phyloP scores from a whole-genome alignment of 2,329 filamentous ascomycete genomes.

The Fusarium sp. region DNA sequence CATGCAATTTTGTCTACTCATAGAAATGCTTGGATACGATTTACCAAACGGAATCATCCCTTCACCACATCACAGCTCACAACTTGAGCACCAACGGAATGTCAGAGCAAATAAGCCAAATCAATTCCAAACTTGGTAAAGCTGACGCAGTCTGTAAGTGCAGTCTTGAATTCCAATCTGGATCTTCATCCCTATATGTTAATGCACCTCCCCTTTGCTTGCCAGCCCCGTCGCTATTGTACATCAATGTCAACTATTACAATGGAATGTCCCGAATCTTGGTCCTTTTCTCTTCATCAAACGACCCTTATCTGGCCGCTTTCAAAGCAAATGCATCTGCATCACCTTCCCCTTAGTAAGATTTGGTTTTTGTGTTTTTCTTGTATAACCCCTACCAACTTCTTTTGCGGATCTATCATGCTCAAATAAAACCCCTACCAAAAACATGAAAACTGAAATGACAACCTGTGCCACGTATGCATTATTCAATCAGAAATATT shows the following conservation, averaged over 20 bases:
- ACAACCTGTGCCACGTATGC: constrained; percentile 53
- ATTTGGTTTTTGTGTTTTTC: constrained; percentile 37
- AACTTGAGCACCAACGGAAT: constrained; percentile 26
- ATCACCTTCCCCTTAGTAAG: constrained; percentile 12
- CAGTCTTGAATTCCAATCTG: constrained; percentile 48
- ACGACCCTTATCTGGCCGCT: constrained; percentile 14
- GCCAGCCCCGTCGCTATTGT: constrained; percentile 42
- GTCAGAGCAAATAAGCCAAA: constrained; percentile 42
- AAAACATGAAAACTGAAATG: constrained; percentile 47
- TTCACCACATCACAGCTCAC: constrained; percentile 10
- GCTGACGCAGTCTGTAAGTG: constrained; percentile 34
- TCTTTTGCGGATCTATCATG: constrained; percentile 51
- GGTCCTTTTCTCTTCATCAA: constrained; percentile 21
- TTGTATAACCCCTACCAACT: constrained; percentile 33
- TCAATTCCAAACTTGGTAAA: constrained; percentile 44
- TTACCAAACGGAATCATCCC: not conserved
- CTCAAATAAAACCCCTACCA: constrained; percentile 34
- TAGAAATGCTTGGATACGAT: not conserved
- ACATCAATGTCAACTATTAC: constrained; percentile 49
- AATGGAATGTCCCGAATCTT: constrained; percentile 30
- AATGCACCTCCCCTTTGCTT: constrained; percentile 32
- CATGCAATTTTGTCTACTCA: not conserved
- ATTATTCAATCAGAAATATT: constrained; percentile 53
- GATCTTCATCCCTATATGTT: constrained; percentile 47
- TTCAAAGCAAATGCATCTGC: constrained; percentile 10